These are phyloP conservation scores for Alternaria brassicicola DNA, from an alignment of 2,329 filamentous ascomycete genomes.

Conservation along the genomic window DNA sequence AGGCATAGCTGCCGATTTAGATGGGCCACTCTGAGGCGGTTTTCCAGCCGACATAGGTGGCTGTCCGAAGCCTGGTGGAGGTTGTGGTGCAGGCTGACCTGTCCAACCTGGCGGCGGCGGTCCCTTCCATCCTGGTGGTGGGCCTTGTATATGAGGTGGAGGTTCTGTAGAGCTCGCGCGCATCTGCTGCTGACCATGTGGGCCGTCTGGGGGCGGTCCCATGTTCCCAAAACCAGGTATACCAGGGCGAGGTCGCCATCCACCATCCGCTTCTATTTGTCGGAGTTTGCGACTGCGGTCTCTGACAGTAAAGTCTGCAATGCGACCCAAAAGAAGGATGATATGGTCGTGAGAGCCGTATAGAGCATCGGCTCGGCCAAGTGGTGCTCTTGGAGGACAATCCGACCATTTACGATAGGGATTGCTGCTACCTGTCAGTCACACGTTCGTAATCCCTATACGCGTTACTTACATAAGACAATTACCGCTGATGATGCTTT, in stretches of 20 bases:
- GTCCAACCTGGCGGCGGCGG: conserved; percentile 25
- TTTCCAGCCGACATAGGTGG: conserved; percentile 8
- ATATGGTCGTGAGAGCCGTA: conserved; percentile 91
- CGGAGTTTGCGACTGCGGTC: conserved; percentile 81
- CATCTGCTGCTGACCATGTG: conserved; percentile 30
- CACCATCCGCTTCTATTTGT: conserved; percentile 65
- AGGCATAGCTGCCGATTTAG: conserved; percentile 42
- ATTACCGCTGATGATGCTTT: conserved; percentile 87
- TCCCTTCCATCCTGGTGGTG: conserved; percentile 30
- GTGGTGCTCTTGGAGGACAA: conserved; percentile 81
- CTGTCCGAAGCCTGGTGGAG: conserved; percentile 21
- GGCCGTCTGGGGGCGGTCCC: conserved; percentile 40
- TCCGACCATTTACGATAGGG: conserved; percentile 82
- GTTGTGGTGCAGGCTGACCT: conserved; percentile 27
- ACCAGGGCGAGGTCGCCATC: conserved; percentile 59
- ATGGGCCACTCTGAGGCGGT: conserved; percentile 19
- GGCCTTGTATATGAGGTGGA: conserved; percentile 35
- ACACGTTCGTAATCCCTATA: background rate
- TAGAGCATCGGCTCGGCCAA: conserved; percentile 77
- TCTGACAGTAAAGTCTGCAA: conserved; percentile 77
- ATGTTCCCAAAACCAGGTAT: conserved; percentile 51
- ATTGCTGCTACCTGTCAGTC: conserved; percentile 62
- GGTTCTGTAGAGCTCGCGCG: conserved; percentile 32
- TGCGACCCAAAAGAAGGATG: conserved; percentile 77
- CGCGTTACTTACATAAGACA: conserved; percentile 72